These are phyloP conservation scores for Lactarius hatsudake DNA, from an alignment of 768 basidiomycete species.

Conservation along the genomic window DNA sequence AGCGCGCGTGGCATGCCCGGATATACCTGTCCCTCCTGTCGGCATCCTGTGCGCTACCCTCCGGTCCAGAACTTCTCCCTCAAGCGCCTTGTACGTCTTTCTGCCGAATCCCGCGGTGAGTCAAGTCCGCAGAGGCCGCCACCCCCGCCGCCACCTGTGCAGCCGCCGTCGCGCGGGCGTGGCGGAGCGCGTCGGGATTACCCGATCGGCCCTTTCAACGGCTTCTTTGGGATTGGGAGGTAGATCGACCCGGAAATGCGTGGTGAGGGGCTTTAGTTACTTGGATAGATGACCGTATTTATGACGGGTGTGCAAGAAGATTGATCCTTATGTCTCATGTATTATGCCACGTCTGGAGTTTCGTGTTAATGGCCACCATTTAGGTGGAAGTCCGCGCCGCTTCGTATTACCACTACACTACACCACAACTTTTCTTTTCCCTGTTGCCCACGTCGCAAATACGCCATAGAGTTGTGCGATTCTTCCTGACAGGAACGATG, in stretches of 20 bases:
- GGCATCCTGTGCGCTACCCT: constrained; percentile 44
- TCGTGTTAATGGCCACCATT: neutral
- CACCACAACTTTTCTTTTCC: neutral
- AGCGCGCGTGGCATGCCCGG: constrained; percentile 31
- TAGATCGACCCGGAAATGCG: neutral
- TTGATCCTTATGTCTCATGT: neutral
- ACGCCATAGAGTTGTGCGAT: neutral
- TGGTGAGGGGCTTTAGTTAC: neutral
- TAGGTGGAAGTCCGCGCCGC: neutral
- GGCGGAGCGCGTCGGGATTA: constrained; percentile 10
- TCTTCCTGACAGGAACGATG: neutral
- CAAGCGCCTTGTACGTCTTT: constrained; percentile 52
- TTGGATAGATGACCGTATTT: neutral
- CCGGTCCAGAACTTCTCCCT: constrained; percentile 62
- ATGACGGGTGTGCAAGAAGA: neutral
- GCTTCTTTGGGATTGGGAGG: constrained; percentile 18
- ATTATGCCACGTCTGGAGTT: neutral
- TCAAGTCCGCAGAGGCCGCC: constrained; percentile 36
- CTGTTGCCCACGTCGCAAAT: no score
- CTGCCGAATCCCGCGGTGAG: constrained; percentile 52
- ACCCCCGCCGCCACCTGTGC: constrained; percentile 4
- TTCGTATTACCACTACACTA: neutral
- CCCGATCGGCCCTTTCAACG: constrained; percentile 12
- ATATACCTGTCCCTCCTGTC: constrained; percentile 70
- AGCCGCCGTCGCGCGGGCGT: constrained; percentile 9